Percentiles rank a stretch among this genome's conserved stretches.
Evolutionary conservation across 2,329 filamentous ascomycete species (phyloP).

Genomic region (Trichophyton benhamiae): DNA sequence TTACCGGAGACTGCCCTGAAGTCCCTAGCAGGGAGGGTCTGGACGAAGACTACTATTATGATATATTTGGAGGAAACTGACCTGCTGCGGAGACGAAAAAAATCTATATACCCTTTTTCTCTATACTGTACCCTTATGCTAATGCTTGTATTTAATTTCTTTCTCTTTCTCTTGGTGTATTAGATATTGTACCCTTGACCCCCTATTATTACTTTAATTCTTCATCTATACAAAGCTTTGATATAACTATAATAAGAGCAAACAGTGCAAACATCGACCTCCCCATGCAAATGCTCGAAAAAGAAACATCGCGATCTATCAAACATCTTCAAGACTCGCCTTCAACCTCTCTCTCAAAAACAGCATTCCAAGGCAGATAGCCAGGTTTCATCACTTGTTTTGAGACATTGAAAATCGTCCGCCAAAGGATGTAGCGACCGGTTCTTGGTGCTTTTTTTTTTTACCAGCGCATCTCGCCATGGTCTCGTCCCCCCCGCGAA

Average conservation of each 20-base stretch:
- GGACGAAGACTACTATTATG: slow-evolving; percentile 90
- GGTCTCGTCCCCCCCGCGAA: slow-evolving; percentile 24
- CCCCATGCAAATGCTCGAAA: background rate
- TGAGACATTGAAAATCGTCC: background rate
- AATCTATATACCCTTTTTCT: slow-evolving; percentile 4
- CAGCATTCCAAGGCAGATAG: background rate
- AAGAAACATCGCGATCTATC: background rate
- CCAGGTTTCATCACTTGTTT: background rate
- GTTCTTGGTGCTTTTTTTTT: background rate
- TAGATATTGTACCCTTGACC: background rate
- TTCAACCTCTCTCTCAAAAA: background rate
- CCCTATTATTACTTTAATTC: too few relatives aligned
- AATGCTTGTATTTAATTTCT: background rate
- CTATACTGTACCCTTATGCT: slow-evolving; percentile 2
- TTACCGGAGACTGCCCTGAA: slow-evolving; percentile 55
- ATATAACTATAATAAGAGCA: background rate
- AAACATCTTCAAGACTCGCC: background rate
- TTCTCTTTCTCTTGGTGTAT: slow-evolving; percentile 4
- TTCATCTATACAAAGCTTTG: background rate
- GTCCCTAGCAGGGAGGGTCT: slow-evolving; percentile 74
- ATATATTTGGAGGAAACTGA: slow-evolving; percentile 44
- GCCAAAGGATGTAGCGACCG: background rate
- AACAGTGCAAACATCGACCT: slow-evolving; percentile 2
- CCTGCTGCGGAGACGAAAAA: background rate
- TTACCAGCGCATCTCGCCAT: slow-evolving; percentile 17